Base-by-base conservation (phyloP, 352 stramenopile species). In the Blastocystis sp. region DNA sequence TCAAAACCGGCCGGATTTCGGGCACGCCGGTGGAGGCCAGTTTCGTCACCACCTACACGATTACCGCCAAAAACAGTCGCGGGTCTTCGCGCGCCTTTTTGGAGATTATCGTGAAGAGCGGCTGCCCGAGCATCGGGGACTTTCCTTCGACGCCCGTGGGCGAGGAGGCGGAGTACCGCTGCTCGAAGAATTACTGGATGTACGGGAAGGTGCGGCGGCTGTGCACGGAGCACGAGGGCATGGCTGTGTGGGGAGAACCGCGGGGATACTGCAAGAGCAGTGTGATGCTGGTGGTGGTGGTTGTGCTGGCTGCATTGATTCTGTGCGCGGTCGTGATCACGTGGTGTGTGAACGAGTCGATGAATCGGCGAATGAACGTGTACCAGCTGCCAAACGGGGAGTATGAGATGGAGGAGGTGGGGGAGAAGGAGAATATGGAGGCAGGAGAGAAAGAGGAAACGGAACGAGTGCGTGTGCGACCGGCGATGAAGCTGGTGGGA, bases 401-500 rank as follows among this genome's bases (percentile, higher is more conserved):
- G 74, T 84, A 84, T 28, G 74, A 84, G 40, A 42, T 84, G 74
- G 74, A 84, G 34, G 74, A 84, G 40, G 57, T 59, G 28, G 57
- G 45, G 48, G 40, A 42, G 34, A 10, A 38, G 10, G 24, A 4
- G 7, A n/a, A 64, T 7, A 14, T 42, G 62, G 62, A 68, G 62
- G 34, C 34, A 19, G 9, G 19, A 40, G 24, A 9, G 19, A 24
- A 71, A 24, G 45, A 40, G 19, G n/a, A 40, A 40, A 38, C 64
- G 64, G 48, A 14, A 24, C 45, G 52, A 38, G 57, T 84, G 1
- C 74, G 74, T 9, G 42, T 34, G 61, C 19, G 54, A 24, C 52
- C 74, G 10, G 52, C 38, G 60, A 84, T 84, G 74, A 84, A 84
- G 34, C 52, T 84, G 42, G 66, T 84, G 34, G 74, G 74, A n/a